Conservation (phyloP, 2,329 filamentous ascomycete species). For the Hymenoscyphus scutula region DNA sequence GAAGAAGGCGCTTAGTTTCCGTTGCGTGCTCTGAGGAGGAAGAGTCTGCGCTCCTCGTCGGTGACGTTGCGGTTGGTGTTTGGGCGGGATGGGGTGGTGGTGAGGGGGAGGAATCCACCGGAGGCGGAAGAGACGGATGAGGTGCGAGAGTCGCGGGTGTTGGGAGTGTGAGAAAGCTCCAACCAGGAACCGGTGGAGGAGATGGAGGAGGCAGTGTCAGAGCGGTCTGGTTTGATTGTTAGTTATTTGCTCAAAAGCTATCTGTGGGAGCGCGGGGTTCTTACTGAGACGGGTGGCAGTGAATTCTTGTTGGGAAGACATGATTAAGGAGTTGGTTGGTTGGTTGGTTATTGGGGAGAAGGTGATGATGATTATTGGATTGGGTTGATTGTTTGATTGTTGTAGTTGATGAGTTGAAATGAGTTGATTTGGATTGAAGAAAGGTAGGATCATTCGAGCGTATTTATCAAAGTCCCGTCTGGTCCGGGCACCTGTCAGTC, state of each 20-base stretch:
- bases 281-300: slow-evolving; percentile 10
- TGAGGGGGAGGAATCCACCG: slow-evolving; percentile 9
- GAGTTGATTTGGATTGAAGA: neutral
- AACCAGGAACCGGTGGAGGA: slow-evolving; percentile 9
- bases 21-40: slow-evolving; percentile 13
- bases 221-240: slow-evolving; percentile 10
- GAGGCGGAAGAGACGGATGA: slow-evolving; percentile 4
- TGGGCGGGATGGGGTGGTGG: neutral
- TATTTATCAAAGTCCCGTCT: neutral
- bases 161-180: slow-evolving; percentile 10
- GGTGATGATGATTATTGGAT: neutral
- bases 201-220: slow-evolving; percentile 9
- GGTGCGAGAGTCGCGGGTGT: slow-evolving; percentile 1
- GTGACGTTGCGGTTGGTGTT: slow-evolving; percentile 8
- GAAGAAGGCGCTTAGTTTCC: slow-evolving; percentile 7
- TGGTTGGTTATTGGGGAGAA: neutral
- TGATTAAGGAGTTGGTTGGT: neutral
- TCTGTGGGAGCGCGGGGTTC: neutral
- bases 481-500: slow-evolving; percentile 2
- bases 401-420: neutral
- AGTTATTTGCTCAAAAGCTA: neutral
- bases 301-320: slow-evolving; percentile 11
- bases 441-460: neutral
- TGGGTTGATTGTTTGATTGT: neutral
- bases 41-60: slow-evolving; percentile 13